phyloP scores from a whole-genome alignment of 768 basidiomycete species.

The Russula virescens region DNA sequence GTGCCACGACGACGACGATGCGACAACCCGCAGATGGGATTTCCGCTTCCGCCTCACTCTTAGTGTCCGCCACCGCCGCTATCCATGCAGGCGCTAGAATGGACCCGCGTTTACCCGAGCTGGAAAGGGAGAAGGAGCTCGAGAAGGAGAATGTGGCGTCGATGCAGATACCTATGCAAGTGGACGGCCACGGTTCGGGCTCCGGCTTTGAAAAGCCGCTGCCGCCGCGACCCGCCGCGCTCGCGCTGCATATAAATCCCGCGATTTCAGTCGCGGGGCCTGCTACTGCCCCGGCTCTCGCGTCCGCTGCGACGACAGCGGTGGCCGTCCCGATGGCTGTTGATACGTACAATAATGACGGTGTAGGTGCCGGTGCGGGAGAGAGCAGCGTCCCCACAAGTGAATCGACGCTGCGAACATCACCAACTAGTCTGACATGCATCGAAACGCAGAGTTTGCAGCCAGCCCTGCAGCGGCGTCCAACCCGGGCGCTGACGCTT shows the following conservation, averaged over 20 bases:
- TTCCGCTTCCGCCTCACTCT: neutral
- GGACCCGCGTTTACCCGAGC: neutral
- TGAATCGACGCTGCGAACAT: slow-evolving; percentile 14
- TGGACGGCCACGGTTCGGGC: neutral
- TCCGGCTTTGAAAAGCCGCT: slow-evolving; percentile 14
- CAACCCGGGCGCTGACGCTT: slow-evolving; percentile 10
- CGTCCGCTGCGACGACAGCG: too few species aligned
- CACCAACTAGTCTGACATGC: slow-evolving; percentile 19
- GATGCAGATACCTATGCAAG: neutral
- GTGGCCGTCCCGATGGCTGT: neutral
- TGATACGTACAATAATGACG: neutral
- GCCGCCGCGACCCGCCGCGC: slow-evolving; percentile 9
- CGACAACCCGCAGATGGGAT: neutral
- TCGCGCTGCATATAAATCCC: neutral
- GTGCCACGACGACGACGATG: neutral
- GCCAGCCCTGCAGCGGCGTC: slow-evolving; percentile 5
- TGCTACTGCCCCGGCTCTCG: too few species aligned
- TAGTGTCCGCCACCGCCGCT: too few species aligned
- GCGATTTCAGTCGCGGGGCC: too few species aligned
- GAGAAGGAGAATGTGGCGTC: slow-evolving; percentile 9
- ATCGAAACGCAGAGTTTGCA: slow-evolving; percentile 6
- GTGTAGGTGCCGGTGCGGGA: neutral
- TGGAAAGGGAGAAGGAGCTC: neutral
- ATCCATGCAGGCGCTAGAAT: neutral
- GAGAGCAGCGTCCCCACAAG: neutral